phyloP scores from a whole-genome alignment of 2,329 filamentous ascomycete species.

The Dactylellina cionopaga region DNA sequence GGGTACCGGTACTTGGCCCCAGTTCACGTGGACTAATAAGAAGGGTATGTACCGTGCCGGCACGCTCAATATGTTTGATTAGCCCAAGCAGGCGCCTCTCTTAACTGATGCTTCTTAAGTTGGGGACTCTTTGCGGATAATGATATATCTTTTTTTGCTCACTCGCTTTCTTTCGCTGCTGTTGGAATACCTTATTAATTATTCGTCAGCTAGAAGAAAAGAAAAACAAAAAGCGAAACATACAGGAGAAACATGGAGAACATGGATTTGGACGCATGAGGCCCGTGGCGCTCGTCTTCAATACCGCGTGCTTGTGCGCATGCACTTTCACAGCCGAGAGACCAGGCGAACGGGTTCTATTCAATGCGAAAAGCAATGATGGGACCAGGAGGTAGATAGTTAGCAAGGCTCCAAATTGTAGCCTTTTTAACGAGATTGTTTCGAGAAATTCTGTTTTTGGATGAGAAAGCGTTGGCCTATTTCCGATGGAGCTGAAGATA shows the following conservation, averaged over 20 bases:
- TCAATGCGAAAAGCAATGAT: conserved; percentile 32
- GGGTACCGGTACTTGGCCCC: conserved; percentile 38
- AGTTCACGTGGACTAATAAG: conserved; percentile 50
- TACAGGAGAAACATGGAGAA: conserved; percentile 47
- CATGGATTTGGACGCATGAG: conserved; percentile 33
- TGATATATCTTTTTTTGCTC: no score
- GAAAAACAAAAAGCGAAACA: conserved; percentile 33
- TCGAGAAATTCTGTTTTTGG: conserved; percentile 4
- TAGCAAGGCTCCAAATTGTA: conserved; percentile 18
- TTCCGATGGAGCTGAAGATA: background rate
- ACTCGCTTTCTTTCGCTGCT: no score
- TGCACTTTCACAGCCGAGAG: conserved; percentile 31
- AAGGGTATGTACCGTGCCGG: conserved; percentile 40
- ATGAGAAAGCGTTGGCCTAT: background rate
- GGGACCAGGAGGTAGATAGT: no score
- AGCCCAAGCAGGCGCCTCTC: conserved; percentile 33
- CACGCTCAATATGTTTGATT: conserved; percentile 45
- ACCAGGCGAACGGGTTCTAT: conserved; percentile 27
- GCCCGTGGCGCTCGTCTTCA: conserved; percentile 42
- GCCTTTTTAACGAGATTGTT: conserved; percentile 44
- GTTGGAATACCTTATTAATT: no score
- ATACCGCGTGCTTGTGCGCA: conserved; percentile 48
- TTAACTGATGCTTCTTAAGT: conserved; percentile 18
- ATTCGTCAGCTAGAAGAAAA: conserved; percentile 18
- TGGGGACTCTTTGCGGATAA: conserved; percentile 1